Base-by-base conservation (phyloP, 805 yeast species). In the Kazachstania kunashirensis region DNA sequence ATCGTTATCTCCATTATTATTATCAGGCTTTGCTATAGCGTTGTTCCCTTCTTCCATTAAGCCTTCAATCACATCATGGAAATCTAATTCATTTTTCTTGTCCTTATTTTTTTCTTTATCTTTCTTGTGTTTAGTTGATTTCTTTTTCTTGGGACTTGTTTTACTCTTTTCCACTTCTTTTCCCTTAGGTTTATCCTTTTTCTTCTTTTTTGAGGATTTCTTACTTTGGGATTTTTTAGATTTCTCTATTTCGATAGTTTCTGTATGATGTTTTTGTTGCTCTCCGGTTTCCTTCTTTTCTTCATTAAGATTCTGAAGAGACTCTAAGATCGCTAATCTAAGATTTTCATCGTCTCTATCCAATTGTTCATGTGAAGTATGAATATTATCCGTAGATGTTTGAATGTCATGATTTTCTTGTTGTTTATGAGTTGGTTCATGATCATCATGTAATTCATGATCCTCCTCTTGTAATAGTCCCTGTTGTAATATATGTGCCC, bases 291-390 rank as follows among this genome's bases (percentile, higher is more conserved):
- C 39, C 19, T 41, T 33, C 21, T 36, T 42, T 33, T 40, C 46
- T 14, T 31, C 31, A 12, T 29, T 25, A 19, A 33, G 5, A 19
- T 16, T 24, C 27, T 54, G 52, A 27, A 57, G 35, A 1, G 61
- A 53, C 17, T 53, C 55, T 16, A 57, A 33, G 36, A 57, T 57
- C 12, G 62, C 62, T 16, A 45, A 48, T 39, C 62, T 44, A 11
- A 57, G 41, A 34, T 55, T 50, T 34, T 53, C 60, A 36, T 57
- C 62, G 34, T 55, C 62, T 33, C 54, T 58, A 35, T 57, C 62
- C 21, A 57, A 31, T 24, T 46, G 40, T 6, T 48, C 48, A 13
- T 30, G 16, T 10, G 36, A 15, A 8, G 12, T 27, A 4, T 26
- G 29, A n/a, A 28, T 21, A 17, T 26, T 33, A 18, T 36, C 33